Percentiles rank a stretch among this genome's conserved stretches.
phyloP scores from a whole-genome alignment of 495 filamentous ascomycete species.

The Aspergillus diversus region DNA sequence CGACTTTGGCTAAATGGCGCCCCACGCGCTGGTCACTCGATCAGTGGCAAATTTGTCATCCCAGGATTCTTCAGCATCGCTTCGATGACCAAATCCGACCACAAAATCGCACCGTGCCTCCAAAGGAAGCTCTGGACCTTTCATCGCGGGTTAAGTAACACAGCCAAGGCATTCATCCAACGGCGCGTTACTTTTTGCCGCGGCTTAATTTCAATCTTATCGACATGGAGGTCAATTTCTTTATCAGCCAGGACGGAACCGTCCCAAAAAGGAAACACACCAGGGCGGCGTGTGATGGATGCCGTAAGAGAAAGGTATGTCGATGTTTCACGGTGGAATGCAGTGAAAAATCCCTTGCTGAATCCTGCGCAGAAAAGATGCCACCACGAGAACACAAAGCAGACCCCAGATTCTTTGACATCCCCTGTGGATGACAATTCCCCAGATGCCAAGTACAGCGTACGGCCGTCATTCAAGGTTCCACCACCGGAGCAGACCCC shows the following conservation, averaged over 20 bases:
- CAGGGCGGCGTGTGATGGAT: conserved; percentile 22
- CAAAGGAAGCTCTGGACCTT: too few species aligned
- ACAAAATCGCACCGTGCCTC: too few species aligned
- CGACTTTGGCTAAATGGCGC: too few species aligned
- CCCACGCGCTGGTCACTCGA: too few species aligned
- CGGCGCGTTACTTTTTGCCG: not conserved
- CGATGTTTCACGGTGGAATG: not conserved
- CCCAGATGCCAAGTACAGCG: not conserved
- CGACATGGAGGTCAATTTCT: conserved; percentile 30
- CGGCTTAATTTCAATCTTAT: not conserved
- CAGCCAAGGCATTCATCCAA: too few species aligned
- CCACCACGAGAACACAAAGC: conserved; percentile 20
- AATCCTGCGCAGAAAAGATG: conserved; percentile 28
- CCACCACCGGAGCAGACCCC: not conserved
- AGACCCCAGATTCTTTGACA: not conserved
- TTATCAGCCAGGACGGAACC: conserved; percentile 21
- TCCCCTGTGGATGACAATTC: not conserved
- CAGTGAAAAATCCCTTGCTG: not conserved
- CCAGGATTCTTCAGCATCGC: too few species aligned
- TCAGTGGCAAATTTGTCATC: too few species aligned
- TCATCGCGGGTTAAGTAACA: too few species aligned
- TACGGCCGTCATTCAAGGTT: not conserved
- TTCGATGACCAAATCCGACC: too few species aligned
- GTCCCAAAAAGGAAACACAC: conserved; percentile 25
- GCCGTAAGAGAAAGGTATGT: conserved; percentile 29